Base-by-base conservation (phyloP, 345 rosid genomes). In the Gossypium sturtianum region DNA sequence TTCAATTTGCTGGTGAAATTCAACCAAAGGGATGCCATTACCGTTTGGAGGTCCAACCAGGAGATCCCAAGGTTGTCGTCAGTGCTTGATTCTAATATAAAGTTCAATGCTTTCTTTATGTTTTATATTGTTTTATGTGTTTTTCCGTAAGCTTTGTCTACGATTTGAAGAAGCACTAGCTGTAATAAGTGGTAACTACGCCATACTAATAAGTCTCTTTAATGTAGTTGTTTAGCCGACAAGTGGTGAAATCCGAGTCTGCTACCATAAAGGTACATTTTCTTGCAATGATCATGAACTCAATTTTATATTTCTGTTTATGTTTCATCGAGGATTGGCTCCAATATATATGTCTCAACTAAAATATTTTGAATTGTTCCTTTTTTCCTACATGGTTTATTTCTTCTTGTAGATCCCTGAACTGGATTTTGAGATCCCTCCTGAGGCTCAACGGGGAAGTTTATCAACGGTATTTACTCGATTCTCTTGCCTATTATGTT, bases 1-100 rank as follows among this genome's bases (percentile, higher is more conserved):
- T 92, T 76, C 97, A 94, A 83, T 94, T 92, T 84, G 98, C 97
- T 0, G 98, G 97, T 12, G 97, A 92, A 87, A 87, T 94, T 74
- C 97, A 92, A 81, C 84, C 89, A 6, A 80, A 83, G 53, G 97
- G 97, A 15, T 89, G 97, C 75, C 80, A 81, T 81, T 92, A 88
- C 77, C 73, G 9, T 73, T 81, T 92, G 83, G 78, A 85, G 57
- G 82, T 92, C 64, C 84, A 82, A 73, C 54, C 90, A 47, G 91
- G 97, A 22, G 91, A 90, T 75, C 89, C 9, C 52, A 85, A 86
- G 97, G 97, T 92, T 61, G 41, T 69, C 38, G 2, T 29, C 7
- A 34, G 4, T 12, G 12, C 27, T 19, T 65, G 52, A 65, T 2
- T 43, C 15, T 12, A 8, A 69, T 19, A 43, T 4, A n/a, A 10